Evolutionary conservation across 108 stramenopile genomes (phyloP).

Genomic region (Aurantiochytrium sp.): DNA sequence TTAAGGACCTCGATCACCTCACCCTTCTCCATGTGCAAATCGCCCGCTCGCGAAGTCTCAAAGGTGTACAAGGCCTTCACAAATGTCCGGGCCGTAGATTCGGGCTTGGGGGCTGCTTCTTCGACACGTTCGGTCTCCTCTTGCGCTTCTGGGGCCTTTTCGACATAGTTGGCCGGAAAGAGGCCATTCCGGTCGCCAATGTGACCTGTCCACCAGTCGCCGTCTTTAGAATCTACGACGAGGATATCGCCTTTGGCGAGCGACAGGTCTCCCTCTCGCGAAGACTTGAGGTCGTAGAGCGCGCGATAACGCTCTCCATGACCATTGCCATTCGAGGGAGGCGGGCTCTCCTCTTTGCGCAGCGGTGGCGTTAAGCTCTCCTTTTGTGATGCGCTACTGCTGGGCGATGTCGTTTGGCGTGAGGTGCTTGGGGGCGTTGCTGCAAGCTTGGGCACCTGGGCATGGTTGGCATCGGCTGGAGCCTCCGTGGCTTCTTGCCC

Average conservation of each 20-base stretch:
- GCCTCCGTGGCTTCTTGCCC: too few relatives aligned
- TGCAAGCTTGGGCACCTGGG: too few relatives aligned
- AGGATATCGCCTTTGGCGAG: not conserved
- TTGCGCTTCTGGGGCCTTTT: too few relatives aligned
- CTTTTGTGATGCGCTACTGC: too few relatives aligned
- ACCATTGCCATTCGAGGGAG: not conserved
- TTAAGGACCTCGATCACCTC: not conserved
- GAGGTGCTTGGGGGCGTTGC: too few relatives aligned
- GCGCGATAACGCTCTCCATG: not conserved
- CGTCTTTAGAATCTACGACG: not conserved
- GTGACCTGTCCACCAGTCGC: not conserved
- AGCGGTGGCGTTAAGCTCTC: too few relatives aligned
- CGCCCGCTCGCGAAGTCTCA: not conserved
- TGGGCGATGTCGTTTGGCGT: too few relatives aligned
- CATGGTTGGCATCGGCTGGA: too few relatives aligned
- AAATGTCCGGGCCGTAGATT: too few relatives aligned
- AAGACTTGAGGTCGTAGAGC: not conserved
- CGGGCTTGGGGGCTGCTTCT: too few relatives aligned
- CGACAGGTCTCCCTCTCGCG: not conserved
- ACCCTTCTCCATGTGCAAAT: not conserved
- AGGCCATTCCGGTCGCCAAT: not conserved
- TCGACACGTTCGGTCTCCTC: too few relatives aligned
- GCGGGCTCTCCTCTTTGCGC: too few relatives aligned
- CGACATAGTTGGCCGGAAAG: not conserved
- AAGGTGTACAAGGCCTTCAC: not conserved